Percentiles rank a stretch among this genome's conserved stretches.
Conservation (phyloP, 2,329 filamentous ascomycete species). For the Diaporthe amygdali region DNA sequence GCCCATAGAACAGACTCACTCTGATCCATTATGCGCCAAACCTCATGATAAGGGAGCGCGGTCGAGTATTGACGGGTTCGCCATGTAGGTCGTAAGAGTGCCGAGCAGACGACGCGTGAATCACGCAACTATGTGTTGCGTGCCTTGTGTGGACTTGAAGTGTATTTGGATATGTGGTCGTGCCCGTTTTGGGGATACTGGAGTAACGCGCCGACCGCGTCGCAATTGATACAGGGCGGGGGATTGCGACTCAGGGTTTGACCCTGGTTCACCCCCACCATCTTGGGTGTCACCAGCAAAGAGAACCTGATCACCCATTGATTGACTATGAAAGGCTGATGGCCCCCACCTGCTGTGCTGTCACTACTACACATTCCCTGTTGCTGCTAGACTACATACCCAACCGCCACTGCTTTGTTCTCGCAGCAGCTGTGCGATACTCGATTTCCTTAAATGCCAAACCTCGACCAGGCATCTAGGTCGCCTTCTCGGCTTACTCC, state of each 20-base stretch:
- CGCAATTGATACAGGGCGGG: not conserved
- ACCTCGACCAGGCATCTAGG: no score
- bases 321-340: no score
- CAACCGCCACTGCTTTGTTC: not conserved
- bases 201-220: slow-evolving; percentile 17
- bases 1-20: slow-evolving; percentile 32
- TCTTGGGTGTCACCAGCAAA: no score
- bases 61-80: not conserved
- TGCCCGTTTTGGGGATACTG: not conserved
- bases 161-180: not conserved
- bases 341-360: no score
- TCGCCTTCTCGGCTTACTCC: not conserved
- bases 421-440: not conserved
- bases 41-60: not conserved
- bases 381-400: no score
- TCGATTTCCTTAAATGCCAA: not conserved
- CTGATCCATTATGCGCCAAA: slow-evolving; percentile 36
- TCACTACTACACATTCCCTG: no score
- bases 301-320: no score
- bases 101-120: not conserved
- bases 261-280: not conserved
- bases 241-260: not conserved
- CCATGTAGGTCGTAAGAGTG: not conserved
- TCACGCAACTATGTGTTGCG: not conserved
- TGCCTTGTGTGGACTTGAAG: not conserved